These are phyloP conservation scores for Pseudofabraea citricarpa DNA, from an alignment of 2,329 filamentous ascomycete species.

Conservation along the genomic window DNA sequence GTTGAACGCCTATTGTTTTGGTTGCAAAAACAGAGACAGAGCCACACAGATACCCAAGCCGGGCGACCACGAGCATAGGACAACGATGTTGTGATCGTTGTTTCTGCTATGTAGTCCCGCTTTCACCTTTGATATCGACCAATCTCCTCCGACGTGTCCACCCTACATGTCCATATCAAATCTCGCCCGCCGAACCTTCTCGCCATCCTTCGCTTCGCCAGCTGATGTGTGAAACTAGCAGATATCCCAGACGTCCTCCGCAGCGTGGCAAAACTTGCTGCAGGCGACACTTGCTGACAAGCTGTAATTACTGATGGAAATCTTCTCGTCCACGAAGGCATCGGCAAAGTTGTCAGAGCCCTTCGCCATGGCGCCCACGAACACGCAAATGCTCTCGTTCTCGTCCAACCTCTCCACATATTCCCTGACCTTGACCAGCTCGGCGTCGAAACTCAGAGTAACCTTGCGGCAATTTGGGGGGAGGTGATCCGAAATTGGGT, in stretches of 20 bases:
- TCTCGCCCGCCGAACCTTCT: not conserved
- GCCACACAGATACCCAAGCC: conserved; percentile 62
- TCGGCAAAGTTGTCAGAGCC: conserved; percentile 95
- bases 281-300: conserved; percentile 96
- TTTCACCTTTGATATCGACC: conserved; percentile 30
- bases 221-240: conserved; percentile 51
- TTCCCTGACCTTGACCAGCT: conserved; percentile 80
- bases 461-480: conserved; percentile 97
- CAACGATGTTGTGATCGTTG: conserved; percentile 70
- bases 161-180: conserved; percentile 4
- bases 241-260: conserved; percentile 93
- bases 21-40: conserved; percentile 79
- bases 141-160: conserved; percentile 13
- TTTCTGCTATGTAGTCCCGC: conserved; percentile 32
- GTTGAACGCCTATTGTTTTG: conserved; percentile 79
- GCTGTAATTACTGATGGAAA: conserved; percentile 97
- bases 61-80: conserved; percentile 42
- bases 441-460: conserved; percentile 89
- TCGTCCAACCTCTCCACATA: conserved; percentile 76
- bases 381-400: conserved; percentile 94
- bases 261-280: conserved; percentile 99
- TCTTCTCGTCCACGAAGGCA: conserved; percentile 90
- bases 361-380: conserved; percentile 98
- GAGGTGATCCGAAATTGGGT: conserved; percentile 94
- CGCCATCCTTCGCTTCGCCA: not conserved